A percentile compares a stretch with the other conserved stretches of the same genome.
These are phyloP conservation scores for Gentiana macrophylla DNA, from an alignment of 257 asterid species.

Conservation along the genomic window DNA sequence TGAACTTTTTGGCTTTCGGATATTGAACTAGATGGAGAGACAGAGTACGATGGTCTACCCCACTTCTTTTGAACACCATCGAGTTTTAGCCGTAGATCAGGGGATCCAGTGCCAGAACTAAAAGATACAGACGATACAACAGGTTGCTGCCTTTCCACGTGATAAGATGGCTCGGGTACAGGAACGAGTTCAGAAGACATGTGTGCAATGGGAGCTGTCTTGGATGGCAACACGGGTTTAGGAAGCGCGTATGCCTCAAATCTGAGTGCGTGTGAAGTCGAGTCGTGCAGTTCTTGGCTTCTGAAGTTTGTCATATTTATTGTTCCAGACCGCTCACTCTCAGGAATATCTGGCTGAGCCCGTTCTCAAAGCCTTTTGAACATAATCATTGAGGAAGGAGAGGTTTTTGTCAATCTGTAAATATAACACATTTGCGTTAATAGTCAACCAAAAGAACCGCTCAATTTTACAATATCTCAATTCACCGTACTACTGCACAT, in stretches of 20 bases:
- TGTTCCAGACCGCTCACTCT: constrained; percentile 57
- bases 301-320: constrained; percentile 40
- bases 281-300: constrained; percentile 56
- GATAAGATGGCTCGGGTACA: constrained; percentile 50
- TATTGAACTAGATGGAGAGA: constrained; percentile 51
- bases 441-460: constrained; percentile 1
- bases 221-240: constrained; percentile 47
- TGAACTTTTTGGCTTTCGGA: constrained; percentile 31
- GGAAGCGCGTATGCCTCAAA: constrained; percentile 96
- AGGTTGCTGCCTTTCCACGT: constrained; percentile 29
- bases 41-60: constrained; percentile 73
- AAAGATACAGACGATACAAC: constrained; percentile 30
- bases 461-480: background rate
- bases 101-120: constrained; percentile 35
- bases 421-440: background rate
- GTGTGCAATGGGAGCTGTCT: constrained; percentile 26
- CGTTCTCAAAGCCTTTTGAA: constrained; percentile 67
- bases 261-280: constrained; percentile 59
- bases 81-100: constrained; percentile 70
- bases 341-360: constrained; percentile 81
- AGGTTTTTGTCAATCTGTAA: constrained; percentile 75
- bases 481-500: too few species aligned
- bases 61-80: constrained; percentile 93
- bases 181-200: constrained; percentile 68
- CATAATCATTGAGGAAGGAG: constrained; percentile 58